Base-by-base conservation (phyloP, 768 basidiomycete species). In the Lactifluus hygrophoroides region DNA sequence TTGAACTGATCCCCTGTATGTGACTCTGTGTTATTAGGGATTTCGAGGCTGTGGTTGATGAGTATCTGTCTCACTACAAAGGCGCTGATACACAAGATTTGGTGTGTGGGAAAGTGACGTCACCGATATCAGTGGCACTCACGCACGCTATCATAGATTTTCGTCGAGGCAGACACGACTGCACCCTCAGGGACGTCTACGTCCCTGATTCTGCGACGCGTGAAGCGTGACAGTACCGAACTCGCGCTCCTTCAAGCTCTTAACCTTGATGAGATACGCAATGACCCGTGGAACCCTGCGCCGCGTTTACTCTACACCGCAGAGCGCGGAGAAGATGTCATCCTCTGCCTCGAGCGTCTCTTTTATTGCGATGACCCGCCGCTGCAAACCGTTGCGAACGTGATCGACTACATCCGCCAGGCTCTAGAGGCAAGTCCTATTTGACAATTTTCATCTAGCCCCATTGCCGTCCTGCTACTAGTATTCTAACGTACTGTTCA, bases 241-340 rank as follows among this genome's bases (percentile, higher is more conserved):
- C 66, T 78, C 7, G 60, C 70, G 25, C 61, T 81, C 11, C 65
- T 78, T 11, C 69, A 75, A 17, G 70, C 74, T 14, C 72, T 80
- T 54, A 80, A 81, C 57, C 69, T 73, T 16, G 69, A 70, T 19
- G 75, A 76, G 38, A 65, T 71, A 6, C 75, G 80, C 13, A 64
- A 69, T 46, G 80, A 82, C 63, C 80, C 80, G 0, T 81, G 80
- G 80, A 82, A 82, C 61, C 75, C 79, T 5, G 69, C 73, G 9
- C 80, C 79, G 4, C 77, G 76, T 44, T 69, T 82, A 9, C 65
- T 78, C 14, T 70, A 72, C 56, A 73, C 73, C 1, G 73, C 79
- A 0, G 73, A 78, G 57, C 73, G 75, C 28, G 74, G 68, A n/a
- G 71, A 74, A 14, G 64, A 69, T 25, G 71, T 75, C 3, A 77